Percentiles rank a stretch among this genome's conserved stretches.
phyloP scores from a whole-genome alignment of 2,329 filamentous ascomycete species.

The Microsporum audouinii region DNA sequence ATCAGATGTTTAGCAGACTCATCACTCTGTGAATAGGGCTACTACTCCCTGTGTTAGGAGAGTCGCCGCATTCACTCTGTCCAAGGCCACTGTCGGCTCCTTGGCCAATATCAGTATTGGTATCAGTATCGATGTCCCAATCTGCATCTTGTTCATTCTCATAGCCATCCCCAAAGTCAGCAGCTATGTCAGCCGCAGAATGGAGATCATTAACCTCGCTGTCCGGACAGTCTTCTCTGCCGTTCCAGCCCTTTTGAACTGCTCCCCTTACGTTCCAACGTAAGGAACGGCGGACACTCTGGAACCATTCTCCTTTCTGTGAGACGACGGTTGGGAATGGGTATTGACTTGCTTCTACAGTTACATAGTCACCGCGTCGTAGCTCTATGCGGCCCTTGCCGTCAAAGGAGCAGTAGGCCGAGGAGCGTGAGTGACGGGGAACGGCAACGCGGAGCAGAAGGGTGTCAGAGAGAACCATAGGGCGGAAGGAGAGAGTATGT shows the following conservation, averaged over 20 bases:
- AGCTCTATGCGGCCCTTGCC: constrained; percentile 93
- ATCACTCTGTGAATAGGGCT: constrained; percentile 62
- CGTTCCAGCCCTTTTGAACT: constrained; percentile 73
- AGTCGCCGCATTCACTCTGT: constrained; percentile 55
- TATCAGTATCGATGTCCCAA: constrained; percentile 92
- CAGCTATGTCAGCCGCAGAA: background rate
- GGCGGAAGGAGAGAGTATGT: constrained; percentile 90
- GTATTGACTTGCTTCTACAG: constrained; percentile 89
- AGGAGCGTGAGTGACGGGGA: constrained; percentile 72
- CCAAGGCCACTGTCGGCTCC: constrained; percentile 39
- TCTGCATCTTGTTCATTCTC: constrained; percentile 49
- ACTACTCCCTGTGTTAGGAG: constrained; percentile 44
- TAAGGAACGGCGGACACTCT: constrained; percentile 81
- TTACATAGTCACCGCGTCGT: constrained; percentile 86
- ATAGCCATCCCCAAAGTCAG: constrained; percentile 25
- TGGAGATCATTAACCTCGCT: constrained; percentile 11
- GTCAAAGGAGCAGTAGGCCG: constrained; percentile 93
- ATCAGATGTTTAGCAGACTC: constrained; percentile 55
- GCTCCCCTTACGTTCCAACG: constrained; percentile 92
- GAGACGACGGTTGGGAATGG: constrained; percentile 94
- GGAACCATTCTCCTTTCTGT: constrained; percentile 87
- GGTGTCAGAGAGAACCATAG: constrained; percentile 94
- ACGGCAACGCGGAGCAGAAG: constrained; percentile 84
- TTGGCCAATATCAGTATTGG: constrained; percentile 19
- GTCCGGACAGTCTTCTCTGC: constrained; percentile 29